These are phyloP conservation scores for Pseudodiploospora longispora DNA, from an alignment of 2,329 filamentous ascomycete genomes.

Conservation along the genomic window DNA sequence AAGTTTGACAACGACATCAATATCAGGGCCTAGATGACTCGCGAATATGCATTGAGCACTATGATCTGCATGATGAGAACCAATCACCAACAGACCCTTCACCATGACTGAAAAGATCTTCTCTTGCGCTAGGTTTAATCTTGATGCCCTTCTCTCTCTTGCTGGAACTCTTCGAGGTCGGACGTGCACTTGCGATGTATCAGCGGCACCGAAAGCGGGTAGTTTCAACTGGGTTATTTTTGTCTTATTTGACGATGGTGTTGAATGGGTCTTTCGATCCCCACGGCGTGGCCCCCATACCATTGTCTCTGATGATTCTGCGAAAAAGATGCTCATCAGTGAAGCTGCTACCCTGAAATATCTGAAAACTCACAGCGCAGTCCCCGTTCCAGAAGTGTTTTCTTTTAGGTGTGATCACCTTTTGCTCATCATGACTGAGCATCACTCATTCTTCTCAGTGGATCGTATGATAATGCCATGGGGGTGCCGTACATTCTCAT, in stretches of 20 bases:
- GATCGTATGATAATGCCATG: conserved; percentile 7
- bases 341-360: conserved; percentile 10
- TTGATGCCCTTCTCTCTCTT: conserved; percentile 7
- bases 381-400: conserved; percentile 10
- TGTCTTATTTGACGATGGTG: conserved; percentile 9
- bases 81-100: neutral
- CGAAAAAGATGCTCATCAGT: conserved; percentile 10
- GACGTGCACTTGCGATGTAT: conserved; percentile 4
- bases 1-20: too few relatives aligned
- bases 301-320: conserved; percentile 5
- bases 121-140: conserved; percentile 6
- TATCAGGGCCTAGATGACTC: too few relatives aligned
- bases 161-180: conserved; percentile 5
- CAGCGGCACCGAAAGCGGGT: conserved; percentile 4
- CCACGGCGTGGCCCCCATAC: conserved; percentile 2
- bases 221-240: conserved; percentile 10
- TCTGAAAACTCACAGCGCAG: conserved; percentile 5
- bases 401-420: conserved; percentile 6
- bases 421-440: neutral
- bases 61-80: too few relatives aligned
- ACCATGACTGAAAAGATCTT: neutral
- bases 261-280: conserved; percentile 11
- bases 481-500: conserved; percentile 12
- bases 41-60: too few relatives aligned
- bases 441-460: conserved; percentile 3